Base-by-base conservation (phyloP, 805 yeast species). In the Wickerhamomyces bisporus region DNA sequence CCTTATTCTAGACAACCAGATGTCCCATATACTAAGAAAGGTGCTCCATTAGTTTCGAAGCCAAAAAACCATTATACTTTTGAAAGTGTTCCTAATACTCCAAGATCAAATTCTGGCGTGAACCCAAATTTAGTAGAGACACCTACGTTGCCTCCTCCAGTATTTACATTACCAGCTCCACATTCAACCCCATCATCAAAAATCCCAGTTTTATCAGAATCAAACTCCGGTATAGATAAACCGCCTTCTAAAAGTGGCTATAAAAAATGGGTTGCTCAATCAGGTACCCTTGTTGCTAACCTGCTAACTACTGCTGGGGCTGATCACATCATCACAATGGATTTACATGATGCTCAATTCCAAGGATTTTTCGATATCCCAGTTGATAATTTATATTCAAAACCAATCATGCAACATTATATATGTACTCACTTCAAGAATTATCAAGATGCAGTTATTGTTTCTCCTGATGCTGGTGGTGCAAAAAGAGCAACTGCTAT, bases 401-500 rank as follows among this genome's bases (percentile, higher is more conserved):
- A 84, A 57, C 97, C 97, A 2, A 68, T 93, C 40, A 66, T 91
- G 40, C 89, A 86, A 58, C 84, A 86, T 48, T 93, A 88, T 62
- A 88, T 93, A 43, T 70, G 77, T 17, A 79, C 81, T 41, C 70
- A 71, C 45, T 79, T 93, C 39, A 91, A 94, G n/a, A 63, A 85
- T 44, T 86, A 79, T 57, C 76, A 76, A 48, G 82, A 88, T 29
- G 84, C 91, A 30, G 95, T 93, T 7, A 79, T 93, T 50, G 97
- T 93, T 25, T 87, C 96, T 1, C 99, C 99, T 0, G 99, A 93
- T 63, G 93, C 97, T 17, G 99, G 99, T 55, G 99, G 99, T 45
- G 99, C 98, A 35, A 93, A 93, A 61, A 70, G 98, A 48, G 97
- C 98, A 24, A 86, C 96, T 1, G 82, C 91, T 1, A 75, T 93